Base-by-base conservation (phyloP, 2,329 filamentous ascomycete genomes). In the Penicillium brevicompactum region DNA sequence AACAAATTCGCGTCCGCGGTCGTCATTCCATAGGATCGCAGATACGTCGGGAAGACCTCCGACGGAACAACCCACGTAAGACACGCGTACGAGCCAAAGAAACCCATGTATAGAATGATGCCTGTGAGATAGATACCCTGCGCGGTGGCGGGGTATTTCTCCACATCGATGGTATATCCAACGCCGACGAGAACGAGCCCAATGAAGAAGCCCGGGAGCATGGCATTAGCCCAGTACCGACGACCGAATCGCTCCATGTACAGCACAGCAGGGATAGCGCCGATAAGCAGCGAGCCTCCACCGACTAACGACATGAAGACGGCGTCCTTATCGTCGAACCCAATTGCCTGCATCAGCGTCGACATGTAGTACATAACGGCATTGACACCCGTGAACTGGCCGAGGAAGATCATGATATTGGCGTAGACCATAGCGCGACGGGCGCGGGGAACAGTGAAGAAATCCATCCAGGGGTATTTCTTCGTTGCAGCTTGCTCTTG, bases 301-400 rank as follows among this genome's bases (percentile, higher is more conserved):
- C 88, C 87, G 13, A 91, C 87, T 0, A 90, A 80, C 0, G 87
- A 89, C 87, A 91, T 90, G 78, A 89, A 90, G 56, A 86, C 49
- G 9, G 49, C 49, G 47, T 86, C 71, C 55, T 83, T 79, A 7
- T 81, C 72, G 63, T 86, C 71, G 71, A 90, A 90, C 11, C 87
- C 87, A 42, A 90, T 85, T 64, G 87, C 82, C 47, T 74, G 74
- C 85, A 90, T 89, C 6, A 91, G 74, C 0, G 84, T 79, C 0
- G 78, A 80, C 86, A 90, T 88, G 74, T 89, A 90, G 73, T 90
- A 90, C 81, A 87, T 83, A 52, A 88, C 84, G 0, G 85, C 85
- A 57, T 88, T 88, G 46, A 89, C 84, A 51, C 87, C 87, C 0
- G 87, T 90, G 37, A 90, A 79, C 63, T 91, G 88, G 0, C 88